These are phyloP conservation scores for Furcasterigmium sp. DNA, from an alignment of 2,329 filamentous ascomycete genomes.

Conservation along the genomic window DNA sequence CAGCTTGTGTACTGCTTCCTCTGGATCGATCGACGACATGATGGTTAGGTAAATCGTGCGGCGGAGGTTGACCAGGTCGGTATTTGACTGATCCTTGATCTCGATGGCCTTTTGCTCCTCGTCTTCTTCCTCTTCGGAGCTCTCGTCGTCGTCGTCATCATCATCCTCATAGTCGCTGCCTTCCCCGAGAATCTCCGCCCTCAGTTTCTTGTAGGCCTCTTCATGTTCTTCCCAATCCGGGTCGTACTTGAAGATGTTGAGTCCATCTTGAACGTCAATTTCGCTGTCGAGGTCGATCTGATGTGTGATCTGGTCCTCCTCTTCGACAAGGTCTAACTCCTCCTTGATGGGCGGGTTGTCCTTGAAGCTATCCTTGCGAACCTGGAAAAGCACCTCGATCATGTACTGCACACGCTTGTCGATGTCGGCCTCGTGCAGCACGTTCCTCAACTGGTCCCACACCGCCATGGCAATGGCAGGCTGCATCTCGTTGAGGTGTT, in stretches of 20 bases:
- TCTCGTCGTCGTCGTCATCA: constrained; percentile 54
- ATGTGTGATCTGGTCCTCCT: constrained; percentile 97
- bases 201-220: constrained; percentile 81
- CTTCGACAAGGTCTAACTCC: constrained; percentile 91
- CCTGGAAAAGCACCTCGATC: constrained; percentile 96
- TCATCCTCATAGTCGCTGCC: constrained; percentile 80
- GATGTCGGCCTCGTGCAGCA: constrained; percentile 93
- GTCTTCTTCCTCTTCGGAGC: constrained; percentile 67
- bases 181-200: constrained; percentile 90
- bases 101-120: constrained; percentile 80
- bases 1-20: constrained; percentile 95
- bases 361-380: constrained; percentile 94
- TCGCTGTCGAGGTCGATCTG: constrained; percentile 76
- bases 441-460: constrained; percentile 93
- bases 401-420: constrained; percentile 99
- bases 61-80: constrained; percentile 87
- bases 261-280: constrained; percentile 75
- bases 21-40: constrained; percentile 92
- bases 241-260: constrained; percentile 97
- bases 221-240: constrained; percentile 86
- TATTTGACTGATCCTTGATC: constrained; percentile 97
- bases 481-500: constrained; percentile 95
- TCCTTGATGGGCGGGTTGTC: constrained; percentile 87
- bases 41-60: constrained; percentile 96
- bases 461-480: constrained; percentile 80